Evolutionary conservation across 2,329 filamentous ascomycete species (phyloP).

Genomic region (Pseudocercospora cruenta): DNA sequence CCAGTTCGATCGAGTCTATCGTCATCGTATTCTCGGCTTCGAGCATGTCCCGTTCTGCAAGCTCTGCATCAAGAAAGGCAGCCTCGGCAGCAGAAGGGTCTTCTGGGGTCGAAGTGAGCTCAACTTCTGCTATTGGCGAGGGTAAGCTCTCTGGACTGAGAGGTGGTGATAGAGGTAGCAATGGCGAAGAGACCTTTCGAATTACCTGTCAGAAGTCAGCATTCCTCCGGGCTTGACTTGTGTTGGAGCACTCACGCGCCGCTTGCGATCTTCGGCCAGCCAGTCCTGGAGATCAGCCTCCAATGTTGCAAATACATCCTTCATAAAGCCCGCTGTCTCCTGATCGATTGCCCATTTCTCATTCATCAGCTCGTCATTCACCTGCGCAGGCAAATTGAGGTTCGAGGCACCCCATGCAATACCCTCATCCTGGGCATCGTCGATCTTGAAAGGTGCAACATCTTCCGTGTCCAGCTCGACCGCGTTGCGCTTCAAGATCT

Average conservation of each 20-base stretch:
- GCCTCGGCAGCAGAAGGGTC: constrained; percentile 36
- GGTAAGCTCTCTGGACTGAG: constrained; percentile 38
- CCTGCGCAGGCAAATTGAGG: constrained; percentile 15
- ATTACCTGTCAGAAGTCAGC: constrained; percentile 37
- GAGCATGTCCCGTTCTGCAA: constrained; percentile 37
- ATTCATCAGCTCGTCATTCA: constrained; percentile 21
- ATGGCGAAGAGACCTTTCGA: constrained; percentile 47
- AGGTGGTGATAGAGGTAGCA: constrained; percentile 51
- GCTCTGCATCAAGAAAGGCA: constrained; percentile 31
- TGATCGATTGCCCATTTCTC: constrained; percentile 47
- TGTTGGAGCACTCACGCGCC: constrained; percentile 28
- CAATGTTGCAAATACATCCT: constrained; percentile 36
- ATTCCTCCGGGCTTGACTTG: background rate
- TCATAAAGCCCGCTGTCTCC: constrained; percentile 43
- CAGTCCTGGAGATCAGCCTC: constrained; percentile 20
- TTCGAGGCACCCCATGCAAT: constrained; percentile 44
- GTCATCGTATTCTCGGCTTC: constrained; percentile 25
- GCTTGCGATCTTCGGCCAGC: constrained; percentile 27
- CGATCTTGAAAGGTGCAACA: constrained; percentile 39
- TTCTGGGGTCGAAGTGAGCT: constrained; percentile 36
- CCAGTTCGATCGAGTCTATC: background rate
- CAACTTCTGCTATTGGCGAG: constrained; percentile 30
- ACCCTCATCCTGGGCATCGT: constrained; percentile 49
- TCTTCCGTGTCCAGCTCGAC: constrained; percentile 20
- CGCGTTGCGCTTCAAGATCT: constrained; percentile 39